Evolutionary conservation across 495 filamentous ascomycete species (phyloP), one percentile per base, ranked within the genome.

Genomic region (Penicillium silybi): DNA sequence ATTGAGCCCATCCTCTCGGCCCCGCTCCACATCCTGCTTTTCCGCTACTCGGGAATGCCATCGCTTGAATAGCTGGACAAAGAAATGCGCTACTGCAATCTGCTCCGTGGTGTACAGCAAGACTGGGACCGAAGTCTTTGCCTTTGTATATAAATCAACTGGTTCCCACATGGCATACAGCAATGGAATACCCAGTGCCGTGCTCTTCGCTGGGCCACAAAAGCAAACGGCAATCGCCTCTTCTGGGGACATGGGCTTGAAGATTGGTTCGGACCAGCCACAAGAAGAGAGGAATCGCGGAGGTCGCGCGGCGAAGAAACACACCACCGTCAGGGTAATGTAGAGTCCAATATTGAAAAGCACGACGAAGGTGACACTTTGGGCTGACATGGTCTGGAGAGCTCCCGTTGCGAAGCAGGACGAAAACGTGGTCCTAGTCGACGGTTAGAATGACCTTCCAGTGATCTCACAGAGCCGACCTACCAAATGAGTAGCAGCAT

Each of bases 131-230:
- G 77, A 76, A 11, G 78, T 80, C 32, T 75, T 77, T 1, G 78
- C 67, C 55, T 76, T 78, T 4, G 68, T 68, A 40, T 71, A 74
- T 16, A 79, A 66, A 50, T 80, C 75, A 11, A 78, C 53, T 1
- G 73, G 67, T 11, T 65, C 63, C 77, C 77, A 82, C 77, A 82
- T 80, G 8, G 78, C 71, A 53, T 77, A 75, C 26, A 78, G 54
- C 32, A 82, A 48, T 0, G 77, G 77, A 15, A 82, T 78, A 2
- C 78, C 79, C 3, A 81, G 59, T 10, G 74, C 75, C 9, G 78
- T 81, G 41, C 78, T 82, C 59, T 82, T 82, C 19, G 79, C 78
- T 1, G 79, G 78, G 1, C 74, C 78, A 50, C 79, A 82, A 60
- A 80, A 81, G 52, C 79, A 82, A 1, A 80, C 72, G 6, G 78